Conservation (phyloP, 176 grass and related monocot genomes). For the Microstegium vimineum region DNA sequence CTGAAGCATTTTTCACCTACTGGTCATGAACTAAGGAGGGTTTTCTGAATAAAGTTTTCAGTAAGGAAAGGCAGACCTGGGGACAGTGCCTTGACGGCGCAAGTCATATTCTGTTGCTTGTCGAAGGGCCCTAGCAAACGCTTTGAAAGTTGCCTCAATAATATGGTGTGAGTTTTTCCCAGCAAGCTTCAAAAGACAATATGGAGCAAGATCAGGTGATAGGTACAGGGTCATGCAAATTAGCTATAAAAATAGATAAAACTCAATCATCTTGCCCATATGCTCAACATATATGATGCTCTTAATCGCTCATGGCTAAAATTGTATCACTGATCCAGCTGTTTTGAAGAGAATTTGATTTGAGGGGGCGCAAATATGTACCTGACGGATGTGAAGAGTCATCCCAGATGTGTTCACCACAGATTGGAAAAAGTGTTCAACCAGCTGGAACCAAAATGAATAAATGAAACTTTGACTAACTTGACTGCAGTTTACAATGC, state of each 20-base stretch:
- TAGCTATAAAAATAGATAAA: neutral
- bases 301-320: neutral
- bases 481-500: neutral
- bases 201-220: neutral
- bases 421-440: conserved; percentile 96
- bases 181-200: conserved; percentile 55
- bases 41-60: conserved; percentile 12
- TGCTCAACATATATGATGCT: neutral
- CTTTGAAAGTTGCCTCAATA: conserved; percentile 87
- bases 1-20: neutral
- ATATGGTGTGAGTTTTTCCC: conserved; percentile 91
- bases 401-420: conserved; percentile 94
- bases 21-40: neutral
- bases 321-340: neutral
- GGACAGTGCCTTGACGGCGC: conserved; percentile 63
- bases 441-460: conserved; percentile 57
- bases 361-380: conserved; percentile 20
- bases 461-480: neutral
- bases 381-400: conserved; percentile 96
- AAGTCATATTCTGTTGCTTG: conserved; percentile 89
- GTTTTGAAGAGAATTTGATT: neutral
- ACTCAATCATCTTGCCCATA: neutral
- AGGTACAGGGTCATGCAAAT: neutral
- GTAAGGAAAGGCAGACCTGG: conserved; percentile 51
- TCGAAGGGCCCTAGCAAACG: conserved; percentile 93